Evolutionary conservation across 2,329 filamentous ascomycete genomes (phyloP), one percentile per base, ranked within the genome.

Genomic region (Fusarium sp.): DNA sequence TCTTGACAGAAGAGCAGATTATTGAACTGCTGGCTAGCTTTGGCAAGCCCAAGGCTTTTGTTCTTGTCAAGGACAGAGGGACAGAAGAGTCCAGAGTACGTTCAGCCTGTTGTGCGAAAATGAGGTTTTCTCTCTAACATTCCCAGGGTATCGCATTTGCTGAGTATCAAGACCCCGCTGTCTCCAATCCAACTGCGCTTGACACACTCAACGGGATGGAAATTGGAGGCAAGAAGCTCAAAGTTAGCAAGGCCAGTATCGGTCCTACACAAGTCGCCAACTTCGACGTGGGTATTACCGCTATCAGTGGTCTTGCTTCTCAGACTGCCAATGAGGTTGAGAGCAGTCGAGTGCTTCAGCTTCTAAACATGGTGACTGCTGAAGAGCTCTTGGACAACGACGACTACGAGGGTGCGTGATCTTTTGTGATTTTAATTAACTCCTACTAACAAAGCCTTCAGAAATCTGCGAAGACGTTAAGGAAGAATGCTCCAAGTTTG

Each of bases 361-460:
- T 99, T 70, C 90, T 99, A 80, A 99, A 99, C 86, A 99, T 99
- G 96, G 96, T 99, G 41, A 99, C 96, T 0, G 89, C 95, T 0
- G 96, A 99, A 78, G 96, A 99, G 83, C 86, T 99, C 30, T 91
- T 98, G 84, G 95, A 98, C 80, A 92, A 91, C 58, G 95, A 98
- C 41, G 96, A 99, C 79, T 98, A 98, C 79, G 94, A 98, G 84
- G 96, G 96, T 95, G 88, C 80, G 86, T 77, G 24, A 45, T 20
- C 38, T 20, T 22, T 26, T 22, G 14, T 13, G 24, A 12, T 13
- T 22, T 5, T 22, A 24, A 24, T 7, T 48, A 45, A 24, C 51
- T 8, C 11, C 36, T 61, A 62, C 85, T 88, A 82, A 87, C 74
- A 6, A 9, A 12, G 6, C 6, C 18, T 26, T 60, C 77, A 98